Evolutionary conservation across 192 early-diverging fungal genomes (phyloP), one percentile per base, ranked within the genome.

Genomic region (Neocallimastix lanati): DNA sequence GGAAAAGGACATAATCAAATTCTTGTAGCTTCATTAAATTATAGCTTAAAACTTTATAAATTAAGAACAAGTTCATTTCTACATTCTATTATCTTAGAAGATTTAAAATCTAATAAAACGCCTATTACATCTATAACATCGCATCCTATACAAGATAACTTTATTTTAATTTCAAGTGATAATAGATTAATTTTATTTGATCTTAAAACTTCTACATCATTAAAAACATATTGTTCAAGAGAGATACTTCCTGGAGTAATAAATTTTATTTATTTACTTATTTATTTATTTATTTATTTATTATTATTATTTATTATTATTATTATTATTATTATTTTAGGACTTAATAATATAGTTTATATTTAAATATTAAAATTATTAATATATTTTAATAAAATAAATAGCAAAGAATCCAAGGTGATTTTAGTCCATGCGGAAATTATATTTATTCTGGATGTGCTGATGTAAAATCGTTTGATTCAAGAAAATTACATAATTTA

Each of bases 121-220:
- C 85, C 88, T 7, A 85, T 90, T 13, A 84, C 83, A 7, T 35
- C 80, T 28, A 29, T 90, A 21, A 67, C 80, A 18, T n/a, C 81
- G 0, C 88, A 90, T 79, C 88, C 88, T 12, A 35, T 81, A 27
- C 82, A 84, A 79, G 85, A 85, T 81, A 83, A 85, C 76, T 90
- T 78, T 77, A 79, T 89, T 29, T 80, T 90, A 18, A 78, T 90
- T 14, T 88, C 86, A 0, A 86, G 86, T 78, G 88, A 90, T 79
- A 86, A 90, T 77, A 84, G 89, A 40, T 76, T 90, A 0, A 80
- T 86, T 58, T 80, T 90, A 18, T 83, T 85, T 50, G 88, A 90
- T 77, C 78, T 88, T 21, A 29, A 77, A 27, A 83, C 82, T 9
- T 83, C 85, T 76, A 77, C 86, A 3, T 78, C 80, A 14, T 76